A percentile compares a stretch with the other conserved stretches of the same genome.
Evolutionary conservation across 1,284 basidiomycete genomes (phyloP).

Genomic region (Cutaneotrichosporon cyanovorans): DNA sequence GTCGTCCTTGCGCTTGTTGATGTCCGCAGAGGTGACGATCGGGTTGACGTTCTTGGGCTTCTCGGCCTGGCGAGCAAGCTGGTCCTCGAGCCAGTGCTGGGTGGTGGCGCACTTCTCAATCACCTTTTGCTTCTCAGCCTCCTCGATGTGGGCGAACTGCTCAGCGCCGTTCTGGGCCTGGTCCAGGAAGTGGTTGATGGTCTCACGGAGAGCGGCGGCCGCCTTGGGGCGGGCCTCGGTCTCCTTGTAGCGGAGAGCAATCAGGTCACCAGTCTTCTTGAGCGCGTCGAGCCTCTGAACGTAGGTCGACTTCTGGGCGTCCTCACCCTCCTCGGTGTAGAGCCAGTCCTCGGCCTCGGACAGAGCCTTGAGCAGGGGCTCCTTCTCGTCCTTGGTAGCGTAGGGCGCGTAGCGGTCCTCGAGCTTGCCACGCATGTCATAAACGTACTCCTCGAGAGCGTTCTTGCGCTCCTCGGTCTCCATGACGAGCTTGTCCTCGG

Average conservation of each 20-base stretch:
- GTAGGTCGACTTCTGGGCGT: conserved; percentile 85
- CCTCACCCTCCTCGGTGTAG: conserved; percentile 90
- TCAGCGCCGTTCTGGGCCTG: conserved; percentile 75
- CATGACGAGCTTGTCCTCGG: conserved; percentile 83
- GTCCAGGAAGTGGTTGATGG: conserved; percentile 70
- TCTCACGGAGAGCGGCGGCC: conserved; percentile 68
- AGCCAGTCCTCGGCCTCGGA: conserved; percentile 86
- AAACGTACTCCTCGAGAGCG: conserved; percentile 93
- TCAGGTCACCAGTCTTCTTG: conserved; percentile 74
- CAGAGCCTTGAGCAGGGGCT: conserved; percentile 60
- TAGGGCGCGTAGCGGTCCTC: conserved; percentile 73
- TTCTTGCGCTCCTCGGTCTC: conserved; percentile 97
- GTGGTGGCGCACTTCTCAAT: conserved; percentile 57
- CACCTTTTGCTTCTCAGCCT: conserved; percentile 73
- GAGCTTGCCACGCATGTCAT: conserved; percentile 84
- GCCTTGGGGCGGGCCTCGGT: conserved; percentile 66
- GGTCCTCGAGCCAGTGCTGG: conserved; percentile 90
- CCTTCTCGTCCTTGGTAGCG: conserved; percentile 67
- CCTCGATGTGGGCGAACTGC: conserved; percentile 75
- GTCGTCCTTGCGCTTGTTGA: conserved; percentile 81
- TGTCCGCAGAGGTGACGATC: conserved; percentile 68
- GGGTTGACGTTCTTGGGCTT: conserved; percentile 77
- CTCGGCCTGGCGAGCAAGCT: conserved; percentile 74
- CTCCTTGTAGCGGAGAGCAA: conserved; percentile 72
- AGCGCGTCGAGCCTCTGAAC: conserved; percentile 68